Conservation (phyloP, 805 yeast species). For the Cyberlindnera mrakii region DNA sequence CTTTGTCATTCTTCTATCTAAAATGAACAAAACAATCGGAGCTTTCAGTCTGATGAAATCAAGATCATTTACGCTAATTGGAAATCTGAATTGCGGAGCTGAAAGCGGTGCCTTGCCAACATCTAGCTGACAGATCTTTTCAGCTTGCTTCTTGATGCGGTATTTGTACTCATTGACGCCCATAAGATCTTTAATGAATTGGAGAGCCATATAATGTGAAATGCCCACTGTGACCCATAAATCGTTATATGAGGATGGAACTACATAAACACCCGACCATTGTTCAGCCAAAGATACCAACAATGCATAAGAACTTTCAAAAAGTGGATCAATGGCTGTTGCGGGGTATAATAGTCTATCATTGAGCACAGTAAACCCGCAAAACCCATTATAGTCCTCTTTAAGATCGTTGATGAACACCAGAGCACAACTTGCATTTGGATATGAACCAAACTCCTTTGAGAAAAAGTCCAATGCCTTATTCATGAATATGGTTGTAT, state of each 20-base stretch:
- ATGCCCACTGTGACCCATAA: constrained; percentile 88
- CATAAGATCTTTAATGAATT: constrained; percentile 62
- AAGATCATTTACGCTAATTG: constrained; percentile 56
- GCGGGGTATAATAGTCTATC: constrained; percentile 66
- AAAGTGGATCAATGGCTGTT: constrained; percentile 71
- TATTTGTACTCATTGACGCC: constrained; percentile 81
- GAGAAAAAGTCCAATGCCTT: constrained; percentile 79
- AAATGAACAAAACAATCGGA: constrained; percentile 75
- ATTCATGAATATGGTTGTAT: constrained; percentile 70
- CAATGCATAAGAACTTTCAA: constrained; percentile 58
- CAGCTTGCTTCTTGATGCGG: constrained; percentile 57
- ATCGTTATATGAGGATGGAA: constrained; percentile 74
- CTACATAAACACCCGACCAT: constrained; percentile 90
- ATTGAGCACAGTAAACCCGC: constrained; percentile 62
- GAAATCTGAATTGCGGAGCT: constrained; percentile 56
- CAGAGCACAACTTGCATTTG: constrained; percentile 75
- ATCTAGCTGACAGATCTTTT: constrained; percentile 66
- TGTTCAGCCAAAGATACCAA: constrained; percentile 74
- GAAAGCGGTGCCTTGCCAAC: constrained; percentile 81
- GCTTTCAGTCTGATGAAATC: constrained; percentile 72
- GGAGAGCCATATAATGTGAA: constrained; percentile 73
- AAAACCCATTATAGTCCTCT: constrained; percentile 52
- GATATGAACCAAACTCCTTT: constrained; percentile 88
- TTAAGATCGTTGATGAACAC: constrained; percentile 62
- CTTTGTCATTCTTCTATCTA: constrained; percentile 91